Conservation (phyloP, 225 moss, liverwort and hornwort species). For the Asterella californica region DNA sequence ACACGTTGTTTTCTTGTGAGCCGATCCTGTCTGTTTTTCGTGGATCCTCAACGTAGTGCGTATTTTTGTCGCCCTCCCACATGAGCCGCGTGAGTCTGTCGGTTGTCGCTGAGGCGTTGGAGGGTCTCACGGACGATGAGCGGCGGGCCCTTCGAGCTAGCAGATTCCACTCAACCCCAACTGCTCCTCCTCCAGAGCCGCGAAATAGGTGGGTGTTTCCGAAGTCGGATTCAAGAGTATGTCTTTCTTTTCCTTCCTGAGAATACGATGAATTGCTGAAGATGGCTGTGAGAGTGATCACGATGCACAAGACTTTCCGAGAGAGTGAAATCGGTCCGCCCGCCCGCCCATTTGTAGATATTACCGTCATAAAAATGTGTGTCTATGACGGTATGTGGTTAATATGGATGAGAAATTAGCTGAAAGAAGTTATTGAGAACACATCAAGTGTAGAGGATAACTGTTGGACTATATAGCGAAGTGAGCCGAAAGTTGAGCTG, state of each 20-base stretch:
- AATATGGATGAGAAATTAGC: too few relatives aligned
- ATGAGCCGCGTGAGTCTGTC: constrained; percentile 43
- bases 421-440: too few relatives aligned
- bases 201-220: constrained; percentile 29
- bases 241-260: not conserved
- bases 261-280: not conserved
- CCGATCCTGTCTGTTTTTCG: not conserved
- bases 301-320: not conserved
- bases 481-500: too few relatives aligned
- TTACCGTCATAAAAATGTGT: too few relatives aligned
- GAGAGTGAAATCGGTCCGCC: too few relatives aligned
- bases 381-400: too few relatives aligned
- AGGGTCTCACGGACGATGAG: constrained; percentile 82
- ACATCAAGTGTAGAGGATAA: too few relatives aligned
- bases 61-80: not conserved
- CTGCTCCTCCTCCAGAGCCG: constrained; percentile 34
- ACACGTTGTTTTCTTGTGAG: not conserved
- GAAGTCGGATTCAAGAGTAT: not conserved
- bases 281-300: not conserved
- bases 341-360: too few relatives aligned
- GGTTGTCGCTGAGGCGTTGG: constrained; percentile 52
- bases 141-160: constrained; percentile 87
- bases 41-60: not conserved
- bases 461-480: too few relatives aligned
- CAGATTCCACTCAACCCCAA: constrained; percentile 69